Base-by-base conservation (phyloP, 2,329 filamentous ascomycete species). In the Aspergillus versicolor region DNA sequence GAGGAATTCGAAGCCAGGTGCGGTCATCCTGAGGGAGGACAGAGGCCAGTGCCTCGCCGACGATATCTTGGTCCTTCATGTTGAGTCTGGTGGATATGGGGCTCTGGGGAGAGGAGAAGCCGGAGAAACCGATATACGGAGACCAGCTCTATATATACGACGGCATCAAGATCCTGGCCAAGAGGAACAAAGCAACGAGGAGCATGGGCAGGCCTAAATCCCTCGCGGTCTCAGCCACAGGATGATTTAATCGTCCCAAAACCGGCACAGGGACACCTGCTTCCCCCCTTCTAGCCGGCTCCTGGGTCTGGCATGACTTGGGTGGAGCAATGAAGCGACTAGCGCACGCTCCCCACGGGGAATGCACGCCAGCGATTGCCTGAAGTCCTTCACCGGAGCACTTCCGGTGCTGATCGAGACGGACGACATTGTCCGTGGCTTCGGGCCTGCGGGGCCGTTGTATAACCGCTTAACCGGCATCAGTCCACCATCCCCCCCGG, bases 1-100 rank as follows among this genome's bases (percentile, higher is more conserved):
- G 77, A 0, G 72, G 68, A 3, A 70, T 67, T 4, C 71, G 70
- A 54, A 74, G 79, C 79, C 79, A 81, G 30, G 70, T 70, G 32
- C 68, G 70, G 30, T 69, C 61, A 49, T 77, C 70, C 24, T 73
- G 56, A 4, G 54, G 57, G 22, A 57, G 30, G 5, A n/a, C 38
- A 48, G 43, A 41, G 8, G 54, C 57, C 12, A 45, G 22, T 11
- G 42, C 42, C 42, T 45, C 21, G 42, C 42, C 42, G 42, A 45
- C 42, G 21, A 45, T 45, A 24, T 45, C 42, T 17, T 45, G 42
- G 21, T 45, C 42, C n/a, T 45, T 45, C 42, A 45, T 45, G 21
- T 24, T 21, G 21, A n/a, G 42, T 15, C 22, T 19, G 17, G 19
- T 19, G 40, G 11, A 5, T 13, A 30, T 30, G 27, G 8, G 8